Percentiles rank a stretch among this genome's conserved stretches.
Conservation (phyloP, 2,329 filamentous ascomycete species). For the Alternaria consortialis region DNA sequence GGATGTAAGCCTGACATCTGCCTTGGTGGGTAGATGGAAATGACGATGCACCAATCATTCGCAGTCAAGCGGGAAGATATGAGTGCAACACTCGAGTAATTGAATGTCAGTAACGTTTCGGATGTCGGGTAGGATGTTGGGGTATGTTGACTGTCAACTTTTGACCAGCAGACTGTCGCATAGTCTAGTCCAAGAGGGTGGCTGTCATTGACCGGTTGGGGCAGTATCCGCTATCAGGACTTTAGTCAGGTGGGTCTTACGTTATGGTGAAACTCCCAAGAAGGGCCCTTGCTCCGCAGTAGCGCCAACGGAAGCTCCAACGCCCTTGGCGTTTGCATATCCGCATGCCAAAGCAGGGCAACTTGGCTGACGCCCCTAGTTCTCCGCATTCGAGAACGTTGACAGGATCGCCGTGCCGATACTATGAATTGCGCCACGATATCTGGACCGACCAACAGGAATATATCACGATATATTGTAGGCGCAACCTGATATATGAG, state of each 20-base stretch:
- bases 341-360: neutral
- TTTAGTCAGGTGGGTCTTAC: neutral
- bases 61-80: neutral
- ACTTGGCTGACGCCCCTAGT: neutral
- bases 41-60: neutral
- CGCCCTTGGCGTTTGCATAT: neutral
- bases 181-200: neutral
- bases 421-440: neutral
- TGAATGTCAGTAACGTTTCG: neutral
- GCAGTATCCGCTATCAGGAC: neutral
- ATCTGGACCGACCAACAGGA: neutral
- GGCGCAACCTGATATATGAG: neutral
- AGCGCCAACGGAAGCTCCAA: slow-evolving; percentile 5
- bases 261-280: neutral
- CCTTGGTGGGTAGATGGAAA: neutral
- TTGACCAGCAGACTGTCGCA: neutral
- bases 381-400: neutral
- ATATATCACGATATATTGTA: neutral
- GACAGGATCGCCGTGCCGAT: neutral
- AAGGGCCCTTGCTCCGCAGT: slow-evolving; percentile 1
- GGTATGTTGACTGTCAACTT: neutral
- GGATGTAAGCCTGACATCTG: neutral
- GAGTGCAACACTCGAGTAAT: neutral
- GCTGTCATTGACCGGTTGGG: neutral
- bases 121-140: neutral